These are phyloP conservation scores for Dictyostelium citrinum DNA, from an alignment of 78 protist species.

Conservation along the genomic window DNA sequence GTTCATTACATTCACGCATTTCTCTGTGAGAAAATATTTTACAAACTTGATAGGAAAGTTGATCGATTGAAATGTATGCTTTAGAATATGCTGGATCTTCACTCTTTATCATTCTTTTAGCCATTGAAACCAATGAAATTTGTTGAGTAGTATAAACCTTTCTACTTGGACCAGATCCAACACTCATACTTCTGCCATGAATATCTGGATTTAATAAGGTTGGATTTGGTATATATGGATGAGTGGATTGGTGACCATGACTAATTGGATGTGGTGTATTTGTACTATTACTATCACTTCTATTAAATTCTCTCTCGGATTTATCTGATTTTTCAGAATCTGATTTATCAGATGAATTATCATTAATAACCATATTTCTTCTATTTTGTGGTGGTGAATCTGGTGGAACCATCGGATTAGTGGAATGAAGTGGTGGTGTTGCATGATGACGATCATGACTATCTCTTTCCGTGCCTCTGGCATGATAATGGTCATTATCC, in stretches of 20 bases:
- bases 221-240: slow-evolving; percentile 39
- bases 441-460: background rate
- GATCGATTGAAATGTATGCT: slow-evolving; percentile 63
- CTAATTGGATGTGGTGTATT: background rate
- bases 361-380: background rate
- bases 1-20: slow-evolving; percentile 76
- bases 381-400: slow-evolving; percentile 67
- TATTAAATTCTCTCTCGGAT: background rate
- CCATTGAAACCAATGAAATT: slow-evolving; percentile 52
- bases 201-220: background rate
- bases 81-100: slow-evolving; percentile 72
- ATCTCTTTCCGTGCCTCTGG: background rate
- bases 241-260: slow-evolving; percentile 49
- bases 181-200: slow-evolving; percentile 66
- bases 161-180: slow-evolving; percentile 30
- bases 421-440: background rate
- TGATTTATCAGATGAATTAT: background rate
- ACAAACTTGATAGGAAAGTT: slow-evolving; percentile 56
- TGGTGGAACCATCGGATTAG: background rate
- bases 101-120: slow-evolving; percentile 62
- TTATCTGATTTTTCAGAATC: background rate
- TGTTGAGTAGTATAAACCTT: slow-evolving; percentile 47
- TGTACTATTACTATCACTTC: background rate
- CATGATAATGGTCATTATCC: background rate
- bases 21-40: slow-evolving; percentile 74